Conservation (phyloP, 1,284 basidiomycete genomes). For the Lignosus rhinocerotis region DNA sequence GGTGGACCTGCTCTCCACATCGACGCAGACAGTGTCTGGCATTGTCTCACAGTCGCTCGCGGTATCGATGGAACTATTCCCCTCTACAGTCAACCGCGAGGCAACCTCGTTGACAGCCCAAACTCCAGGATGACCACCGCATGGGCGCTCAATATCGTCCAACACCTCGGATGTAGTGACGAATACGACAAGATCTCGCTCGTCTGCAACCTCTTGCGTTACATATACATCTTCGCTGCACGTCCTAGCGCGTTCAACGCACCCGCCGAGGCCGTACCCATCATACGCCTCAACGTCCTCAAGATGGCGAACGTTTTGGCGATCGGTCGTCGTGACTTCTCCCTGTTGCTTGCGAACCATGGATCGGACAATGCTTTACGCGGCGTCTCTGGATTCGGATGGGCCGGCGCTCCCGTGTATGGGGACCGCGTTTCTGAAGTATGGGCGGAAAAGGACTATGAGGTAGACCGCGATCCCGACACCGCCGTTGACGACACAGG, state of each 20-base stretch:
- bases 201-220: slow-evolving; percentile 16
- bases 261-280: neutral
- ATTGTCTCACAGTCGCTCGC: slow-evolving; percentile 10
- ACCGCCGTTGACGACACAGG: neutral
- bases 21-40: slow-evolving; percentile 13
- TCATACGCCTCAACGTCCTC: slow-evolving; percentile 11
- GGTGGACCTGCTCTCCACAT: neutral
- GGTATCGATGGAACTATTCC: slow-evolving; percentile 9
- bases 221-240: slow-evolving; percentile 7
- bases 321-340: slow-evolving; percentile 13
- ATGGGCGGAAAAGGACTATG: slow-evolving; percentile 15
- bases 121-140: slow-evolving; percentile 1
- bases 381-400: slow-evolving; percentile 11
- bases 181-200: slow-evolving; percentile 20
- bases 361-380: slow-evolving; percentile 5
- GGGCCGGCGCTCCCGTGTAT: slow-evolving; percentile 14
- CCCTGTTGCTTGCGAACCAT: slow-evolving; percentile 16
- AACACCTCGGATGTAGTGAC: slow-evolving; percentile 18
- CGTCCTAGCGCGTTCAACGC: slow-evolving; percentile 11
- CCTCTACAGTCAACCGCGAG: slow-evolving; percentile 11
- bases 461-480: slow-evolving; percentile 8
- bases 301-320: slow-evolving; percentile 21
- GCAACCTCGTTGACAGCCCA: neutral
- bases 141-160: slow-evolving; percentile 17
- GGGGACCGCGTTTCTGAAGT: slow-evolving; percentile 10